phyloP scores from a whole-genome alignment of 305 asterid genomes.

The Fraxinus xanthoxyloides region DNA sequence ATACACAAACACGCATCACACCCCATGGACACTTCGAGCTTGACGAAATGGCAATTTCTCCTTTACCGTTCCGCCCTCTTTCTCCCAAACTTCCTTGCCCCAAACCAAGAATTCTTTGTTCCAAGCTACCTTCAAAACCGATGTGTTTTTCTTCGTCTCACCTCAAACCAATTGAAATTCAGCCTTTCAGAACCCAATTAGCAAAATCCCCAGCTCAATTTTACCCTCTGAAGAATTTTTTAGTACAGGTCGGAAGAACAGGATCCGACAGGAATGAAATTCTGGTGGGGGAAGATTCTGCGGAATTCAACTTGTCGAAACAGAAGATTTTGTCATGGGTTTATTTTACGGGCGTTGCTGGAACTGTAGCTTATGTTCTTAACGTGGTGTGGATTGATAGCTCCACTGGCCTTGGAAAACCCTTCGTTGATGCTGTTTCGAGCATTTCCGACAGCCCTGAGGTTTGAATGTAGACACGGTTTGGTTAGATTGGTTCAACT shows the following conservation, averaged over 20 bases:
- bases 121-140: background rate
- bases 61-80: conserved; percentile 34
- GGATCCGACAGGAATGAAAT: conserved; percentile 39
- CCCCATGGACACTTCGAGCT: background rate
- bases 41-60: conserved; percentile 35
- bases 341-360: conserved; percentile 59
- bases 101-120: conserved; percentile 30
- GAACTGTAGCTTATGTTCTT: conserved; percentile 61
- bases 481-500: background rate
- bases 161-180: conserved; percentile 9
- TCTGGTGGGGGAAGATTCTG: conserved; percentile 81
- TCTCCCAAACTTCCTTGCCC: conserved; percentile 29
- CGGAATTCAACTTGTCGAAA: conserved; percentile 57
- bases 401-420: conserved; percentile 76
- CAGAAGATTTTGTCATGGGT: conserved; percentile 84
- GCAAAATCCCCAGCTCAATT: conserved; percentile 12
- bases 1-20: background rate
- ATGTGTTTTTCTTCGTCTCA: conserved; percentile 9
- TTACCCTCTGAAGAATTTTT: conserved; percentile 11
- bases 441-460: conserved; percentile 68
- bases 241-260: conserved; percentile 33
- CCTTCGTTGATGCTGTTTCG: conserved; percentile 58
- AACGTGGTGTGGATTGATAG: conserved; percentile 76
- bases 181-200: conserved; percentile 17
- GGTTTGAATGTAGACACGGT: conserved; percentile 37